These are phyloP conservation scores for Kazachstania psychrophila DNA, from an alignment of 805 yeast species.

Conservation along the genomic window DNA sequence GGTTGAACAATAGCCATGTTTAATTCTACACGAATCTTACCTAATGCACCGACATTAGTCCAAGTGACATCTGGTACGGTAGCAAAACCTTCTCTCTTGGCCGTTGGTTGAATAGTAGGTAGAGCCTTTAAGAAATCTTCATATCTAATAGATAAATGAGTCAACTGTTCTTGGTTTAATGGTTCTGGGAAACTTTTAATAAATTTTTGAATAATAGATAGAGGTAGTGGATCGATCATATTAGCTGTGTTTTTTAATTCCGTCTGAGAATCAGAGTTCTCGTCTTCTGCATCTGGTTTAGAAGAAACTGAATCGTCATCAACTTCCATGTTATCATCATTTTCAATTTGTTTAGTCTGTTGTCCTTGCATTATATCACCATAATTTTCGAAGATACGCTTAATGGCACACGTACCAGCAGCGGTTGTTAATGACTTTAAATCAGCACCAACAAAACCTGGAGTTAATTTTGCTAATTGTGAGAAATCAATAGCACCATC, in stretches of 20 bases:
- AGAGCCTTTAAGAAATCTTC: slow-evolving; percentile 77
- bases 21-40: slow-evolving; percentile 71
- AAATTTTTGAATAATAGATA: slow-evolving; percentile 65
- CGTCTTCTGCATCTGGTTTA: slow-evolving; percentile 8
- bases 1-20: slow-evolving; percentile 98
- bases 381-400: slow-evolving; percentile 68
- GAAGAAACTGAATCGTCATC: not conserved
- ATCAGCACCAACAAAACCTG: slow-evolving; percentile 98
- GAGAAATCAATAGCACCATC: slow-evolving; percentile 62
- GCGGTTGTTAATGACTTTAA: slow-evolving; percentile 88
- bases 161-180: slow-evolving; percentile 64
- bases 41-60: slow-evolving; percentile 88
- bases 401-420: slow-evolving; percentile 90
- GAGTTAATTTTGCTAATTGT: slow-evolving; percentile 80
- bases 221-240: slow-evolving; percentile 30
- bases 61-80: slow-evolving; percentile 97
- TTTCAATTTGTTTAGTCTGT: slow-evolving; percentile 6
- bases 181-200: slow-evolving; percentile 70
- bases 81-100: slow-evolving; percentile 96
- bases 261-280: slow-evolving; percentile 1
- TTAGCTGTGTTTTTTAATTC: slow-evolving; percentile 28
- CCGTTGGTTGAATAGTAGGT: slow-evolving; percentile 93
- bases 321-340: slow-evolving; percentile 4
- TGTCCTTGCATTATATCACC: slow-evolving; percentile 5
- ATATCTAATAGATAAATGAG: slow-evolving; percentile 62